Conservation (phyloP, 345 rosid genomes). For the Adansonia digitata region DNA sequence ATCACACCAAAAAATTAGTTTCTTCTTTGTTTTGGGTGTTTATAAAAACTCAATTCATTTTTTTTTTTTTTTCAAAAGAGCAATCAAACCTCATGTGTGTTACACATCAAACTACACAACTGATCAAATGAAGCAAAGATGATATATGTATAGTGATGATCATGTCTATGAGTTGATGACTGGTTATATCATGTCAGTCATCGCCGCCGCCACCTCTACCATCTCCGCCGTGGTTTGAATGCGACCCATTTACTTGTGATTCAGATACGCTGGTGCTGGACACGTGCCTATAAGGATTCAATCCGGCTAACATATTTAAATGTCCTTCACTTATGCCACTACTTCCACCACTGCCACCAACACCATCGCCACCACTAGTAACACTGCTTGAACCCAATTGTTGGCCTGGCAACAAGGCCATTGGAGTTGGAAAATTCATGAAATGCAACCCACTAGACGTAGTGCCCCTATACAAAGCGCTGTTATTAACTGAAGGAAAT, state of each 20-base stretch:
- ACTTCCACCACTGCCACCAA: constrained; percentile 22
- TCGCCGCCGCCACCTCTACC: constrained; percentile 39
- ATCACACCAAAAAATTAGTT: constrained; percentile 40
- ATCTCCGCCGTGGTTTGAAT: constrained; percentile 41
- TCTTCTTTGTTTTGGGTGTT: constrained; percentile 7
- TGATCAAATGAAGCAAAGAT: constrained; percentile 10
- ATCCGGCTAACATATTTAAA: constrained; percentile 63
- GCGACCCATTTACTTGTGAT: constrained; percentile 82
- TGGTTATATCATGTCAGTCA: constrained; percentile 51
- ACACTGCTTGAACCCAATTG: constrained; percentile 52
- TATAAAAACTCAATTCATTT: constrained; percentile 45
- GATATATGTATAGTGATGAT: constrained; percentile 17
- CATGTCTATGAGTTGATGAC: constrained; percentile 38
- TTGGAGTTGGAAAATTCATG: constrained; percentile 87
- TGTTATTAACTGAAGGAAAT: constrained; percentile 67
- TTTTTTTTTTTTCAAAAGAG: constrained; percentile 13
- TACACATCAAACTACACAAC: constrained; percentile 55
- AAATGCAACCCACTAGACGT: constrained; percentile 87
- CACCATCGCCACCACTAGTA: constrained; percentile 30
- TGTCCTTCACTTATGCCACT: constrained; percentile 46
- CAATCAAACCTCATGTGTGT: constrained; percentile 72
- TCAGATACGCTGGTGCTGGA: constrained; percentile 40
- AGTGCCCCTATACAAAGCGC: constrained; percentile 64
- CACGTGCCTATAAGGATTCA: constrained; percentile 55
- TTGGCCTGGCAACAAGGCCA: constrained; percentile 75